Evolutionary conservation across 805 yeast species (phyloP).

Genomic region (Pichia sporocuriosa): DNA sequence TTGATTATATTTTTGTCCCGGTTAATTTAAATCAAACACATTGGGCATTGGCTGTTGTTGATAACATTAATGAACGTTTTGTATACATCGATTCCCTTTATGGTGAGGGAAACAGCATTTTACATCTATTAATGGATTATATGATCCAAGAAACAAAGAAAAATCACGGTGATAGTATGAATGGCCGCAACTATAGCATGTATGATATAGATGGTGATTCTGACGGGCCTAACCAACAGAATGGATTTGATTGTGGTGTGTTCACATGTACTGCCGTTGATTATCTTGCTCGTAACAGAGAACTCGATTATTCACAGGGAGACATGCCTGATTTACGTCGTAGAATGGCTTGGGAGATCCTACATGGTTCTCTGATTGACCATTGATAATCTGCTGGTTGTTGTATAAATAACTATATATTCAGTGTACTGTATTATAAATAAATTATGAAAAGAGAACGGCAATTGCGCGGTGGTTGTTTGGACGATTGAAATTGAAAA

Average conservation of each 20-base stretch:
- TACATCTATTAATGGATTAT: conserved; percentile 50
- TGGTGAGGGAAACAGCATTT: conserved; percentile 38
- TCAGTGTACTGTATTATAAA: no score
- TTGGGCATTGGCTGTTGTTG: conserved; percentile 85
- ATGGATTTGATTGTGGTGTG: conserved; percentile 94
- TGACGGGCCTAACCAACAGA: conserved; percentile 71
- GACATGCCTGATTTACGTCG: conserved; percentile 67
- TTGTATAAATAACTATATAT: no score
- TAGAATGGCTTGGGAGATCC: conserved; percentile 59
- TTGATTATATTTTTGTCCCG: conserved; percentile 71
- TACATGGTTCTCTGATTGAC: conserved; percentile 17
- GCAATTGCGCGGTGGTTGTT: no score
- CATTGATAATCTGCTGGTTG: neutral
- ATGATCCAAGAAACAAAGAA: conserved; percentile 62
- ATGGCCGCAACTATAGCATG: conserved; percentile 25
- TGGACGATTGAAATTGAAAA: no score
- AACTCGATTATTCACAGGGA: conserved; percentile 49
- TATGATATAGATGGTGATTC: conserved; percentile 22
- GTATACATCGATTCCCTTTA: conserved; percentile 73
- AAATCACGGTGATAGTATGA: conserved; percentile 33
- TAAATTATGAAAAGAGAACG: no score
- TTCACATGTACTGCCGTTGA: conserved; percentile 77
- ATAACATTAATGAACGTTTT: conserved; percentile 52
- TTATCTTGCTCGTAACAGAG: conserved; percentile 45
- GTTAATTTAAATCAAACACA: conserved; percentile 79